Evolutionary conservation across 352 stramenopile species (phyloP), one percentile per base, ranked within the genome.

Genomic region (Phytophthora multivora): DNA sequence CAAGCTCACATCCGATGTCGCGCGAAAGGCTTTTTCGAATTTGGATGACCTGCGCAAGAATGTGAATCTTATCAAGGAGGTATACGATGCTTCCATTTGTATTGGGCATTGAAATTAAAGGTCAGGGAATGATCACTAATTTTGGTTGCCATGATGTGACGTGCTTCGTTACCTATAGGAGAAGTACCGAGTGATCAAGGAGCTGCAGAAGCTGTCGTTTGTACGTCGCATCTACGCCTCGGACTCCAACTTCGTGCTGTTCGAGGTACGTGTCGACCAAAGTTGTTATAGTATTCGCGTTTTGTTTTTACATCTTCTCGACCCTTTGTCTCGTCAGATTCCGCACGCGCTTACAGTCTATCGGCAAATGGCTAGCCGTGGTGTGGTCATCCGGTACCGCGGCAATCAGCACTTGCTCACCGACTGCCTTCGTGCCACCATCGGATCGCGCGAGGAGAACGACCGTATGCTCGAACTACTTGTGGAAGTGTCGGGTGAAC

Each of bases 221-320:
- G 96, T 99, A 18, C 75, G 84, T 16, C 80, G 89, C 38, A 94
- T 99, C 36, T 98, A 97, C 71, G 85, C 83, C 7, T 97, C 91
- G 23, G 97, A 99, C 90, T 85, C 96, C 11, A 99, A 99, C 79
- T 99, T 99, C 72, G 87, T 99, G 48, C 82, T 99, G 16, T 98
- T 99, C 51, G 77, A 98, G 69, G 79, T 99, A 54, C 30, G 66
- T 28, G 8, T 16, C 19, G 47, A 48, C 31, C 47, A 1, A 49
- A 28, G 18, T 23, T 56, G 41, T 0, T 47, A 28, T 25, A 5
- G 15, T 16, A 18, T 30, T 31, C 36, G 16, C 26, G 39, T 33
- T 51, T 11, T 63, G 4, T n/a, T 30, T 12, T 70, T n/a, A 64
- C 23, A 35, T 39, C 2, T 39, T 51, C 28, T 23, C 28, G 18